Evolutionary conservation across 257 asterid species (phyloP).

Genomic region (Solanum neorickii): DNA sequence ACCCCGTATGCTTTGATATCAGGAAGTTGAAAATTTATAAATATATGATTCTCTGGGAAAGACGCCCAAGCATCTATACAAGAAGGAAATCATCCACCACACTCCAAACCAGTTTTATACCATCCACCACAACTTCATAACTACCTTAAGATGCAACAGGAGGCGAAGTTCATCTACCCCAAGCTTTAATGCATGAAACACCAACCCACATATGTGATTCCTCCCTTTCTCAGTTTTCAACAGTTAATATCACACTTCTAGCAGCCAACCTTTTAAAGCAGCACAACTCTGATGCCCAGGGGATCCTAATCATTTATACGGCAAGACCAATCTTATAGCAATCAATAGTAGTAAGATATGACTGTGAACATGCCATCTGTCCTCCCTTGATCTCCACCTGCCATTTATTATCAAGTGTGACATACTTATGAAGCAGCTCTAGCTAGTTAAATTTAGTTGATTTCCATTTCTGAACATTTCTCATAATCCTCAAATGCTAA

Average conservation of each 20-base stretch:
- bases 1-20: neutral
- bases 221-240: neutral
- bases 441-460: neutral
- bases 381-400: neutral
- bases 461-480: neutral
- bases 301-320: neutral
- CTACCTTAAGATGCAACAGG: neutral
- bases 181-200: neutral
- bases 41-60: neutral
- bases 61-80: neutral
- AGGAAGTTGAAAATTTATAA: neutral
- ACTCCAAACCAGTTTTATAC: neutral
- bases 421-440: neutral
- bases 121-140: neutral
- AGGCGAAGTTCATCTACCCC: neutral
- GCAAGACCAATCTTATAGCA: neutral
- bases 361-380: neutral
- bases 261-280: neutral
- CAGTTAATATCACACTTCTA: neutral
- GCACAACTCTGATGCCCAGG: neutral
- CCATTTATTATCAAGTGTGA: neutral
- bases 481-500: neutral
- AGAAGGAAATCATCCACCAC: neutral
- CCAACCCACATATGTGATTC: neutral
- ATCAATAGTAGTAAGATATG: neutral